Evolutionary conservation across 192 early-diverging fungal genomes (phyloP).

Genomic region (Coemansia sp.): DNA sequence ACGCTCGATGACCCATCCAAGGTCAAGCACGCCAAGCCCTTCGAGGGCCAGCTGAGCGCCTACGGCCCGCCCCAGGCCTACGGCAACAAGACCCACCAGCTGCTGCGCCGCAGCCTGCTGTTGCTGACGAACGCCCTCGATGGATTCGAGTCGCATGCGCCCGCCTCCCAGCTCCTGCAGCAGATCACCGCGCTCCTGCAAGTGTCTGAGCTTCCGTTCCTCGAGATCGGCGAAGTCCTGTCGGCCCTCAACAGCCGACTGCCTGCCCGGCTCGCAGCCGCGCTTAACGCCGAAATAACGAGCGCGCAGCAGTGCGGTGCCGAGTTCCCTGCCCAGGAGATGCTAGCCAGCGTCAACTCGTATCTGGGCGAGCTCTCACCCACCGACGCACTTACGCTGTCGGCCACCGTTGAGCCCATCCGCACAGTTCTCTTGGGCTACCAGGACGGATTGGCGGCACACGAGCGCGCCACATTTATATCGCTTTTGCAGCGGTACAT

Average conservation of each 20-base stretch:
- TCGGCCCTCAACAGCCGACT: conserved; percentile 85
- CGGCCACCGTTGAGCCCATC: conserved; percentile 68
- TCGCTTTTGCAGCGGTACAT: conserved; percentile 83
- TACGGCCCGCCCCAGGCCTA: conserved; percentile 77
- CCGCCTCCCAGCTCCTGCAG: conserved; percentile 61
- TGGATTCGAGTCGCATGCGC: conserved; percentile 77
- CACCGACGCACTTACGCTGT: conserved; percentile 66
- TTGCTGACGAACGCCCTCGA: conserved; percentile 69
- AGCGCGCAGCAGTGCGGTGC: conserved; percentile 33
- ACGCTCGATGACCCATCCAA: conserved; percentile 91
- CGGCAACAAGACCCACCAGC: conserved; percentile 90
- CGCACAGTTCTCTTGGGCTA: conserved; percentile 67
- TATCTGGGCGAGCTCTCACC: conserved; percentile 55
- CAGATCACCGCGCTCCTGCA: conserved; percentile 73
- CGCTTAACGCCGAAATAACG: conserved; percentile 52
- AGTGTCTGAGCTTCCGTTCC: conserved; percentile 80
- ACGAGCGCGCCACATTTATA: conserved; percentile 72
- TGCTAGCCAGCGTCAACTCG: conserved; percentile 64
- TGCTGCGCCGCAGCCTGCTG: conserved; percentile 62
- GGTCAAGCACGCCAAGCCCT: conserved; percentile 88
- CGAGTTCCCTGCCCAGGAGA: conserved; percentile 70
- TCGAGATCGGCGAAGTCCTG: conserved; percentile 77
- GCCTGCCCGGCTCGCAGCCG: conserved; percentile 64
- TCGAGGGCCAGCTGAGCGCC: conserved; percentile 68
- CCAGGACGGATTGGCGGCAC: conserved; percentile 69